Conservation (phyloP, 345 rosid species). For the Syzygium jambos region DNA sequence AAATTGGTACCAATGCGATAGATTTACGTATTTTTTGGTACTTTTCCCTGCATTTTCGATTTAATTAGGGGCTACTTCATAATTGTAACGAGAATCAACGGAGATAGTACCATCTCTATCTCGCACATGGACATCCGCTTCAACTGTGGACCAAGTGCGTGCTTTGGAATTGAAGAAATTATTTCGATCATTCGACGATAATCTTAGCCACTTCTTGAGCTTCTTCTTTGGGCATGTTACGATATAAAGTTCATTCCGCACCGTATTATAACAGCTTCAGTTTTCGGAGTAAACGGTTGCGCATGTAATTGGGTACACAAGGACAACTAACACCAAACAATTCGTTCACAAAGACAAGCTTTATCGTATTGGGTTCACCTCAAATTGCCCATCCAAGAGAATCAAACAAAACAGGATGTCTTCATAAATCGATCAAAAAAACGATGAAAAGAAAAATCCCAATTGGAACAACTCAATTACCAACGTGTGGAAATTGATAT, state of each 20-base stretch:
- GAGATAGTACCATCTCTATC: background rate
- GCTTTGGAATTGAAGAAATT: background rate
- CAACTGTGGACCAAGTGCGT: background rate
- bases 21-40: too few relatives aligned
- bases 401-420: background rate
- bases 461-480: background rate
- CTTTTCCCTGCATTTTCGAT: background rate
- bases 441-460: background rate
- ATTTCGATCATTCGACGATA: background rate
- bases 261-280: background rate
- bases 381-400: background rate
- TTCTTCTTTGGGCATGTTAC: background rate
- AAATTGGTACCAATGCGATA: too few relatives aligned
- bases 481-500: background rate
- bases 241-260: background rate
- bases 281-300: background rate
- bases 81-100: background rate
- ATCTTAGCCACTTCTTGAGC: background rate
- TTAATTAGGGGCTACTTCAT: background rate
- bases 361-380: background rate
- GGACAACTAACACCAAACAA: background rate
- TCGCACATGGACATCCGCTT: background rate
- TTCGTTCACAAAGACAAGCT: background rate
- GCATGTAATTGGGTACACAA: background rate
- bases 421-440: background rate